These are phyloP conservation scores for Penicillium pancosmium DNA, from an alignment of 495 filamentous ascomycete genomes.

Conservation along the genomic window DNA sequence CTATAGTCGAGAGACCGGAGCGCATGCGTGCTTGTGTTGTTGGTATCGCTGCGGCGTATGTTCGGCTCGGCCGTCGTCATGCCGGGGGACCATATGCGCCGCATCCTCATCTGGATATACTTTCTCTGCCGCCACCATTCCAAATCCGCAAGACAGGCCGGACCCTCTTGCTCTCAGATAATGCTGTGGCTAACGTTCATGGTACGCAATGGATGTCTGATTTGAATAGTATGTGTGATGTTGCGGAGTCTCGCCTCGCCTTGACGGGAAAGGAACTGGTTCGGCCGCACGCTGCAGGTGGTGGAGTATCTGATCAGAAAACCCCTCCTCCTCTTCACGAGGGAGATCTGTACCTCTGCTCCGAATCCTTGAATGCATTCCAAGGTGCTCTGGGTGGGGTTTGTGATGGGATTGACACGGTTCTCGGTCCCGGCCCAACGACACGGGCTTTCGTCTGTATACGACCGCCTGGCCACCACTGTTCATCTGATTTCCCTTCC, in stretches of 20 bases:
- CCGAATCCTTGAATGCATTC: constrained; percentile 81
- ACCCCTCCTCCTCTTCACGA: constrained; percentile 62
- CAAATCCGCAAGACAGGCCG: constrained; percentile 75
- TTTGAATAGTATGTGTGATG: constrained; percentile 78
- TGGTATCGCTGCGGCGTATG: constrained; percentile 85
- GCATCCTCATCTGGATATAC: constrained; percentile 54
- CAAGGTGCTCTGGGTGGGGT: constrained; percentile 89
- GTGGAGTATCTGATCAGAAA: constrained; percentile 31
- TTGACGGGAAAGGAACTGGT: constrained; percentile 73
- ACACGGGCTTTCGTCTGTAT: constrained; percentile 81
- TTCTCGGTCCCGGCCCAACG: constrained; percentile 62
- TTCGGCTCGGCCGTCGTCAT: constrained; percentile 81
- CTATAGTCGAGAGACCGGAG: constrained; percentile 91
- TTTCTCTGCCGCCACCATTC: constrained; percentile 63
- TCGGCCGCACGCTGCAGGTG: constrained; percentile 54
- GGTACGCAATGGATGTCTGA: constrained; percentile 90
- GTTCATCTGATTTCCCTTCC: constrained; percentile 81
- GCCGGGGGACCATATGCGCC: constrained; percentile 68
- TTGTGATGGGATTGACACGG: constrained; percentile 85
- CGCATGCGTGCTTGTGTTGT: constrained; percentile 81
- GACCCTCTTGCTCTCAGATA: constrained; percentile 63
- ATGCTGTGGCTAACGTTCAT: constrained; percentile 79
- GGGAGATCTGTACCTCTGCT: constrained; percentile 87
- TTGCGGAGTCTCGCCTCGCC: constrained; percentile 72
- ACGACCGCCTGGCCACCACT: constrained; percentile 91